Evolutionary conservation across 352 stramenopile genomes (phyloP).

Genomic region (Blastocystis hominis): DNA sequence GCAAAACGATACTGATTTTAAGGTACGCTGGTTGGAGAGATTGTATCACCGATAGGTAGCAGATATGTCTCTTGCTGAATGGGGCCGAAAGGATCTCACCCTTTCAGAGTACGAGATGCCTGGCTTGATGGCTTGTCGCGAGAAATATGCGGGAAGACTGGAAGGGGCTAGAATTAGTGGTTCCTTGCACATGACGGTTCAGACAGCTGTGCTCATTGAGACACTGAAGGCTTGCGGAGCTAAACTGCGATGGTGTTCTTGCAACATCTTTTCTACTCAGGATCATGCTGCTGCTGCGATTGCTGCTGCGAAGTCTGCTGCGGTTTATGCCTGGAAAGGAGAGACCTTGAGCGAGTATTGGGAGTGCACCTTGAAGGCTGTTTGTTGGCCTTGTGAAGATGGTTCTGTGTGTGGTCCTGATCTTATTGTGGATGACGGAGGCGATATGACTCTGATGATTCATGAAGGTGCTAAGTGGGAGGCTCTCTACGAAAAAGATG

Average conservation of each 20-base stretch:
- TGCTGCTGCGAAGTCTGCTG: constrained; percentile 81
- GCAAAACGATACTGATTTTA: constrained; percentile 53
- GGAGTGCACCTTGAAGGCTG: constrained; percentile 93
- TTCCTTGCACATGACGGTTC: constrained; percentile 98
- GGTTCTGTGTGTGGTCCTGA: constrained; percentile 88
- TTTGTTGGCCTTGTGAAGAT: constrained; percentile 88
- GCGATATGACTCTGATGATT: constrained; percentile 96
- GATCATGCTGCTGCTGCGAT: constrained; percentile 93
- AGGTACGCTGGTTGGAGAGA: neutral
- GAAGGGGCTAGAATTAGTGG: constrained; percentile 80
- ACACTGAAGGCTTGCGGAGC: constrained; percentile 86
- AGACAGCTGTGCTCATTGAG: constrained; percentile 96
- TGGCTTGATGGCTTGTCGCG: constrained; percentile 87
- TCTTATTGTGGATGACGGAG: constrained; percentile 94
- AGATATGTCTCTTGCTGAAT: constrained; percentile 94
- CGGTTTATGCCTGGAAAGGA: constrained; percentile 96
- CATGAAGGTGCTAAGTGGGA: constrained; percentile 95
- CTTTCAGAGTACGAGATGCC: constrained; percentile 93
- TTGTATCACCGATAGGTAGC: constrained; percentile 65
- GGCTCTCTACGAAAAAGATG: constrained; percentile 80
- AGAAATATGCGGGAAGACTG: constrained; percentile 81
- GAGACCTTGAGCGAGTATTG: constrained; percentile 95
- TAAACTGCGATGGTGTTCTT: constrained; percentile 94
- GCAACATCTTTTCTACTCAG: constrained; percentile 98
- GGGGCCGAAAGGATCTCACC: constrained; percentile 94